These are phyloP conservation scores for Sarocladium brachiariae DNA, from an alignment of 2,329 filamentous ascomycete species.

Conservation along the genomic window DNA sequence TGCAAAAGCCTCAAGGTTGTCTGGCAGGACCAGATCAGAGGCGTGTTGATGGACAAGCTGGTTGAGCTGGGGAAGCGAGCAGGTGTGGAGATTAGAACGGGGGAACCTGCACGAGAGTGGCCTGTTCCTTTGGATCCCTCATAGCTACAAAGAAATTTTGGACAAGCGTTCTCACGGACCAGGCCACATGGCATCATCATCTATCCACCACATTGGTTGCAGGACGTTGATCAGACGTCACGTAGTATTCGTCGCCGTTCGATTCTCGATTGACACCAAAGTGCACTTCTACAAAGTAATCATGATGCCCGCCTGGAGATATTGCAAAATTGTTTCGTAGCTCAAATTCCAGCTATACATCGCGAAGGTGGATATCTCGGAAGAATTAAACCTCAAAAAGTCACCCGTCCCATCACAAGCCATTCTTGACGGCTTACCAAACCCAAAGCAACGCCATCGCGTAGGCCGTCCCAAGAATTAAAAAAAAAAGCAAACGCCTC, in stretches of 20 bases:
- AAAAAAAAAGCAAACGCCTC: neutral
- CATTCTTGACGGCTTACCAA: neutral
- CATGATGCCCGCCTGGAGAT: neutral
- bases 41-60: constrained; percentile 24
- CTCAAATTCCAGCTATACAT: neutral
- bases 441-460: neutral
- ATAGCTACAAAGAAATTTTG: too few species aligned
- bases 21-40: constrained; percentile 25
- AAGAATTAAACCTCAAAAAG: neutral
- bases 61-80: constrained; percentile 15
- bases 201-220: too few species aligned
- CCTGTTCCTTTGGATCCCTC: constrained; percentile 18
- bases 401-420: neutral
- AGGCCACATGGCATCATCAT: too few species aligned
- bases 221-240: too few species aligned
- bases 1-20: constrained; percentile 24
- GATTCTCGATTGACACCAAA: too few species aligned
- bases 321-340: neutral
- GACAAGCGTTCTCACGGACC: too few species aligned
- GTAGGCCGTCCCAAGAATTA: neutral
- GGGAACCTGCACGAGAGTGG: constrained; percentile 24
- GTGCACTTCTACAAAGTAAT: too few species aligned
- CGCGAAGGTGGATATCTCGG: neutral
- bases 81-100: constrained; percentile 24
- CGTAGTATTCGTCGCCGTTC: too few species aligned